Percentiles rank a stretch among this genome's conserved stretches.
phyloP scores from a whole-genome alignment of 2,329 filamentous ascomycete species.

The Calonectria pseudoreteaudii region DNA sequence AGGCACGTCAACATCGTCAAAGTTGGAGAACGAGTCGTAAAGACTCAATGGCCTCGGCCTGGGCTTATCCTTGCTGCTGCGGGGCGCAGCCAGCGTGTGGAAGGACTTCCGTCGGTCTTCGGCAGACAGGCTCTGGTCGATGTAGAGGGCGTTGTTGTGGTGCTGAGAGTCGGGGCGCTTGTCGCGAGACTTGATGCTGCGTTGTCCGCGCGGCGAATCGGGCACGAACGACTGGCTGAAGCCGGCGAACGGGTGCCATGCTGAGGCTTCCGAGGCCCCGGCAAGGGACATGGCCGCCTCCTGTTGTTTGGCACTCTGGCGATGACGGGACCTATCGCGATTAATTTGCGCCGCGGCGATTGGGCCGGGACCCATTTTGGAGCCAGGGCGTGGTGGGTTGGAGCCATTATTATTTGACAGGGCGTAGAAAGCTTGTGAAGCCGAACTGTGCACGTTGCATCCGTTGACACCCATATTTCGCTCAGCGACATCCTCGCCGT shows the following conservation, averaged over 20 bases:
- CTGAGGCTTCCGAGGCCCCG: constrained; percentile 28
- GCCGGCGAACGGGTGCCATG: constrained; percentile 36
- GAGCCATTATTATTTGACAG: constrained; percentile 16
- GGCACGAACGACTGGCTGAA: constrained; percentile 13
- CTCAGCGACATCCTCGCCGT: constrained; percentile 75
- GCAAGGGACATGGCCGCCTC: constrained; percentile 11
- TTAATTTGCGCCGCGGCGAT: constrained; percentile 32
- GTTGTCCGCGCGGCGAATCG: constrained; percentile 11
- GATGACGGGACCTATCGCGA: constrained; percentile 7
- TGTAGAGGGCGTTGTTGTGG: constrained; percentile 6
- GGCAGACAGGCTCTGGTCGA: not conserved
- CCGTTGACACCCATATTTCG: constrained; percentile 63
- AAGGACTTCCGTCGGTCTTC: constrained; percentile 38
- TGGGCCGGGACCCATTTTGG: constrained; percentile 21
- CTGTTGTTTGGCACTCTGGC: not conserved
- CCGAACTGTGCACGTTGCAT: constrained; percentile 47
- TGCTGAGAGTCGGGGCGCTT: constrained; percentile 25
- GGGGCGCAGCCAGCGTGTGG: constrained; percentile 32
- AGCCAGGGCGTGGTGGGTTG: not conserved
- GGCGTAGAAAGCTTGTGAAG: constrained; percentile 52
- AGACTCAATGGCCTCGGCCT: constrained; percentile 39
- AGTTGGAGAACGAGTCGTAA: constrained; percentile 34
- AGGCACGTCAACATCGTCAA: constrained; percentile 23
- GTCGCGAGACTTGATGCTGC: constrained; percentile 20
- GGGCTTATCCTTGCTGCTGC: constrained; percentile 13